A percentile compares a stretch with the other conserved stretches of the same genome.
Evolutionary conservation across 331 rosid species (phyloP).

Genomic region (Ulmus americana): DNA sequence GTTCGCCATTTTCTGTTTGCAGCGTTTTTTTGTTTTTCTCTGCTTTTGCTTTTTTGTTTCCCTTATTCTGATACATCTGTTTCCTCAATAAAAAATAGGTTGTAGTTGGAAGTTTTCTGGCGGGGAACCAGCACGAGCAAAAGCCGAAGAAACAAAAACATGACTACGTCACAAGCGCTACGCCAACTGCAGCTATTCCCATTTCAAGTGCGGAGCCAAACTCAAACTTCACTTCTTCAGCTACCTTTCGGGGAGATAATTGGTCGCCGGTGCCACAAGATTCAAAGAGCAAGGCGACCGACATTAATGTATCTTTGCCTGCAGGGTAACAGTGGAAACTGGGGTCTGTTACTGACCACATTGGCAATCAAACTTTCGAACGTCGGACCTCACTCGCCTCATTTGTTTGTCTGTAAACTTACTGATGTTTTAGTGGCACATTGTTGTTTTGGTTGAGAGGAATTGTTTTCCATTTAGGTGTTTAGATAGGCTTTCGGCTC

Average conservation of each 20-base stretch:
- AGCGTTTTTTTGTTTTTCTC: neutral
- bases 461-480: constrained; percentile 32
- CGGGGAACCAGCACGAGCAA: constrained; percentile 93
- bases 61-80: constrained; percentile 16
- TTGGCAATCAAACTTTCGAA: constrained; percentile 33
- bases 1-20: constrained; percentile 18
- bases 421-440: constrained; percentile 27
- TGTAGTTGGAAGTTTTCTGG: constrained; percentile 87
- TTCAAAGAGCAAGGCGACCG: constrained; percentile 56
- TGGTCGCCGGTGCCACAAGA: constrained; percentile 59
- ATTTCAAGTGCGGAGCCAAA: constrained; percentile 57
- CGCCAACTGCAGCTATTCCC: constrained; percentile 55
- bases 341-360: constrained; percentile 29
- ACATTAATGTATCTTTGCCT: constrained; percentile 61
- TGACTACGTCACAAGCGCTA: constrained; percentile 39
- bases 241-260: constrained; percentile 61
- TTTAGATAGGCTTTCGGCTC: constrained; percentile 38
- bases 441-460: constrained; percentile 33
- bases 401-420: constrained; percentile 44
- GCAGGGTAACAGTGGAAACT: constrained; percentile 35
- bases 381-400: constrained; percentile 19
- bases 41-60: neutral
- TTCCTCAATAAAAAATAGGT: constrained; percentile 47
- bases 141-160: constrained; percentile 71
- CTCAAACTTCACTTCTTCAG: constrained; percentile 34